A percentile compares a stretch with the other conserved stretches of the same genome.
Evolutionary conservation across 352 stramenopile species (phyloP).

Genomic region (Phytophthora meadii): DNA sequence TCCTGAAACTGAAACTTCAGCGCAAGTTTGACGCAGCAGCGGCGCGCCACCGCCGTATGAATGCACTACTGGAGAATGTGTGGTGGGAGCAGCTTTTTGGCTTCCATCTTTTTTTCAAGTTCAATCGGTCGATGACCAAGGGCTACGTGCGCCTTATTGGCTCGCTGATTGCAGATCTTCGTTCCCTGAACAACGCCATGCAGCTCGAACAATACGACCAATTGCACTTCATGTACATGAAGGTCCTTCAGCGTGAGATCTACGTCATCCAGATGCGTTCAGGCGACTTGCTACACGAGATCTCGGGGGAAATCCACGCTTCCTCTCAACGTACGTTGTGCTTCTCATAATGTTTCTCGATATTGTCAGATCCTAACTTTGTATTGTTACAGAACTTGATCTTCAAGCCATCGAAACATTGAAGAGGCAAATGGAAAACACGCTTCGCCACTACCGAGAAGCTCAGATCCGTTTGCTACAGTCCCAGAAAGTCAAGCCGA

Average conservation of each 20-base stretch:
- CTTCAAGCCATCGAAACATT: conserved; percentile 49
- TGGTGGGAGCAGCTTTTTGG: conserved; percentile 87
- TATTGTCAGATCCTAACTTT: background rate
- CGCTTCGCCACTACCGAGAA: conserved; percentile 61
- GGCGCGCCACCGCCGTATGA: conserved; percentile 68
- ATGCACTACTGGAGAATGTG: conserved; percentile 63
- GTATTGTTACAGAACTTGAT: conserved; percentile 47
- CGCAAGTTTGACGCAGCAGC: conserved; percentile 70
- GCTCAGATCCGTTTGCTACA: conserved; percentile 62
- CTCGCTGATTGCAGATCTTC: conserved; percentile 70
- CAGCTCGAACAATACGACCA: conserved; percentile 78
- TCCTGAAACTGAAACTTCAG: conserved; percentile 72
- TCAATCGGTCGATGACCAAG: conserved; percentile 76
- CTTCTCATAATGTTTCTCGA: too few species aligned
- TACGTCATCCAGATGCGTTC: conserved; percentile 81
- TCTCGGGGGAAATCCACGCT: conserved; percentile 65
- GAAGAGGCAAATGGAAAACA: conserved; percentile 68
- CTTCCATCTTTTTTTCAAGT: conserved; percentile 70
- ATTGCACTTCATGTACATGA: conserved; percentile 81
- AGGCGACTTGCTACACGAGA: conserved; percentile 72
- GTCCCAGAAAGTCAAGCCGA: conserved; percentile 49
- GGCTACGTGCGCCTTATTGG: conserved; percentile 70
- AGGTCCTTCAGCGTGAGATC: conserved; percentile 80
- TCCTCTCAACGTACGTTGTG: conserved; percentile 47
- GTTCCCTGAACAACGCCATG: conserved; percentile 82